phyloP scores from a whole-genome alignment of 768 basidiomycete genomes.

The Mycena floridula region DNA sequence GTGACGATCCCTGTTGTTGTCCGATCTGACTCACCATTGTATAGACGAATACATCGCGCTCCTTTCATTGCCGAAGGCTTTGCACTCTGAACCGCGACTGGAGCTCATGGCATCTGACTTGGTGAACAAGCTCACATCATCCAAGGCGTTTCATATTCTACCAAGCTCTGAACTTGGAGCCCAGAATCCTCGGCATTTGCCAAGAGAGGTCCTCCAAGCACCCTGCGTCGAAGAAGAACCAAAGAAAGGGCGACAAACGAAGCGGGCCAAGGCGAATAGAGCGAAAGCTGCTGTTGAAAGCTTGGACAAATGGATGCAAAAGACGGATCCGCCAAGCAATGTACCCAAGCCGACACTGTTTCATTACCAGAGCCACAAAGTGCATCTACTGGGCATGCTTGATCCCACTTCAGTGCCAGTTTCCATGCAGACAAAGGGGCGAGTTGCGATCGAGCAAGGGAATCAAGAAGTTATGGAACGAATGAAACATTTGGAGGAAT shows the following conservation, averaged over 20 bases:
- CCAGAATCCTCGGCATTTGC: conserved; percentile 58
- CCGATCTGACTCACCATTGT: conserved; percentile 1
- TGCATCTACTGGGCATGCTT: conserved; percentile 30
- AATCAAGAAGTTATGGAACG: conserved; percentile 45
- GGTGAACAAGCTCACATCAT: no score
- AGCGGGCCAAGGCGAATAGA: conserved; percentile 51
- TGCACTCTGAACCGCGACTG: no score
- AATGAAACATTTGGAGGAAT: conserved; percentile 44
- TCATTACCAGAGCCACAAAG: conserved; percentile 40
- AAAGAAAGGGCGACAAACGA: conserved; percentile 60
- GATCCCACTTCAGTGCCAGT: no score
- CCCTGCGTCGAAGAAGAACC: conserved; percentile 16
- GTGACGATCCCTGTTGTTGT: conserved; percentile 15
- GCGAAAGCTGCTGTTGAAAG: conserved; percentile 41
- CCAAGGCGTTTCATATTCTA: conserved; percentile 51
- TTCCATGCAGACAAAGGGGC: conserved; percentile 12
- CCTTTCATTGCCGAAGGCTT: conserved; percentile 35
- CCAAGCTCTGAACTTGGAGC: conserved; percentile 45
- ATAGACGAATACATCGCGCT: conserved; percentile 56
- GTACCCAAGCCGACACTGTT: conserved; percentile 24
- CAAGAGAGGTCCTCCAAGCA: conserved; percentile 57
- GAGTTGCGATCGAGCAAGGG: conserved; percentile 34
- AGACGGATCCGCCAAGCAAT: conserved; percentile 20
- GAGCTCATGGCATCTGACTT: no score
- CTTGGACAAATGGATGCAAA: conserved; percentile 45